Conservation (phyloP, 2,329 filamentous ascomycete genomes). For the Fusarium sp. region DNA sequence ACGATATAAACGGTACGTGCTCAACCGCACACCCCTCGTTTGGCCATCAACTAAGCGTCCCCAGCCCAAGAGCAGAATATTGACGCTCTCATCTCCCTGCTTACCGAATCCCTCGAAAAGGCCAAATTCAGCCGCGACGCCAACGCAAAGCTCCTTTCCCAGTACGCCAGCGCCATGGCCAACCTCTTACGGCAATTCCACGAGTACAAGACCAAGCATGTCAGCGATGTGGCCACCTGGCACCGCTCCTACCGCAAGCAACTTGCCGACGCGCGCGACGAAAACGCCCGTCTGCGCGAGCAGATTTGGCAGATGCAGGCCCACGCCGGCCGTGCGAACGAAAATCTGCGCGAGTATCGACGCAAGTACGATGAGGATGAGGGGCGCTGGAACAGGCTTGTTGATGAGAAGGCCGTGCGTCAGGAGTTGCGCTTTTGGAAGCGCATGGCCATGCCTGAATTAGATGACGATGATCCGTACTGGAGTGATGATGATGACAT, state of each 20-base stretch:
- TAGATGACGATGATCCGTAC: conserved; percentile 67
- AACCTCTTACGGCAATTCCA: conserved; percentile 71
- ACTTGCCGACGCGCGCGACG: conserved; percentile 70
- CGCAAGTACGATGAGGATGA: conserved; percentile 65
- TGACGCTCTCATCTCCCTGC: conserved; percentile 67
- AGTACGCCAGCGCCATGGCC: conserved; percentile 66
- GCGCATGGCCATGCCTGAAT: conserved; percentile 69
- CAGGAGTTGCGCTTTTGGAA: conserved; percentile 74
- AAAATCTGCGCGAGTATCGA: conserved; percentile 65
- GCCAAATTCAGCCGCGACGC: conserved; percentile 68
- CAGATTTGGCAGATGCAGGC: conserved; percentile 74
- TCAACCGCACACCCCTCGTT: not conserved
- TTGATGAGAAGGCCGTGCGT: conserved; percentile 61
- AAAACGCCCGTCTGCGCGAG: conserved; percentile 69
- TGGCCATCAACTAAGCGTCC: not conserved
- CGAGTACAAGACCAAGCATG: conserved; percentile 70
- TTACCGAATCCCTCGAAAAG: conserved; percentile 69
- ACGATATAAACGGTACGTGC: conserved; percentile 64
- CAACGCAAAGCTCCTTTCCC: conserved; percentile 65
- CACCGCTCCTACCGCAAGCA: conserved; percentile 72
- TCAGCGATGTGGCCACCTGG: conserved; percentile 69
- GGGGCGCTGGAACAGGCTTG: conserved; percentile 61
- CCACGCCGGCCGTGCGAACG: conserved; percentile 66
- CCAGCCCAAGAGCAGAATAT: conserved; percentile 67
- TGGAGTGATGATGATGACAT: conserved; percentile 74